A percentile compares a stretch with the other conserved stretches of the same genome.
These are phyloP conservation scores for Stagonosporopsis vannaccii DNA, from an alignment of 2,329 filamentous ascomycete species.

Conservation along the genomic window DNA sequence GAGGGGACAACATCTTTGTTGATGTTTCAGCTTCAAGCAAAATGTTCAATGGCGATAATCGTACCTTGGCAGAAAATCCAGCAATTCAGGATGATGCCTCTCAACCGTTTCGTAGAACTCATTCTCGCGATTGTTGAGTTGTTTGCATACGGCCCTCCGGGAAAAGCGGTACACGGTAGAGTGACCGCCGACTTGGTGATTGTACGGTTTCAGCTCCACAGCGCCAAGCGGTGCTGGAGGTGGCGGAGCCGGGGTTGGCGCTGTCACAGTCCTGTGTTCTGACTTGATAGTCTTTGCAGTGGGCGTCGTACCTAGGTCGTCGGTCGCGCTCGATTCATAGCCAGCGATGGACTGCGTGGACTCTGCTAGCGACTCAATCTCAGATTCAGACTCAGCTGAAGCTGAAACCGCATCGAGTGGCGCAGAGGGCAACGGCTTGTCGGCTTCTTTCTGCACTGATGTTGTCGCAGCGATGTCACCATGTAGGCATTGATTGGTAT, in stretches of 20 bases:
- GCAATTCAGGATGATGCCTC: conserved; percentile 83
- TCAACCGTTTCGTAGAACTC: conserved; percentile 99
- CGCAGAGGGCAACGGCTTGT: conserved; percentile 47
- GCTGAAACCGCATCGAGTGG: conserved; percentile 39
- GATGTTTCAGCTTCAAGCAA: conserved; percentile 51
- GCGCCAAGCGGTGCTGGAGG: conserved; percentile 75
- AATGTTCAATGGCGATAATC: conserved; percentile 30
- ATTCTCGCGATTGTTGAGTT: conserved; percentile 97
- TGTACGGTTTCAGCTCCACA: conserved; percentile 95
- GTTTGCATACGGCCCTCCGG: conserved; percentile 93
- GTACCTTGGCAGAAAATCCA: conserved; percentile 85
- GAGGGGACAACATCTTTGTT: conserved; percentile 41
- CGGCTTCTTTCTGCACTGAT: conserved; percentile 49
- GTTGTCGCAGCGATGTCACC: conserved; percentile 60
- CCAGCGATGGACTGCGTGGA: conserved; percentile 54
- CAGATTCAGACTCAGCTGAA: conserved; percentile 53
- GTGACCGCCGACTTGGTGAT: conserved; percentile 96
- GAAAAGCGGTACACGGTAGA: conserved; percentile 97
- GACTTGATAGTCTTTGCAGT: conserved; percentile 43
- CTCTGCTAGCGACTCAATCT: conserved; percentile 51
- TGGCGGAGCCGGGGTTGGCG: conserved; percentile 39
- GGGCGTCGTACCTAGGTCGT: conserved; percentile 57
- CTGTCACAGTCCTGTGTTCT: conserved; percentile 39
- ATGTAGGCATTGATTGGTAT: conserved; percentile 67
- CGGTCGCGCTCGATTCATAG: conserved; percentile 62